Conservation (phyloP, 139 green algal species). For the Nannochloris sp. region DNA sequence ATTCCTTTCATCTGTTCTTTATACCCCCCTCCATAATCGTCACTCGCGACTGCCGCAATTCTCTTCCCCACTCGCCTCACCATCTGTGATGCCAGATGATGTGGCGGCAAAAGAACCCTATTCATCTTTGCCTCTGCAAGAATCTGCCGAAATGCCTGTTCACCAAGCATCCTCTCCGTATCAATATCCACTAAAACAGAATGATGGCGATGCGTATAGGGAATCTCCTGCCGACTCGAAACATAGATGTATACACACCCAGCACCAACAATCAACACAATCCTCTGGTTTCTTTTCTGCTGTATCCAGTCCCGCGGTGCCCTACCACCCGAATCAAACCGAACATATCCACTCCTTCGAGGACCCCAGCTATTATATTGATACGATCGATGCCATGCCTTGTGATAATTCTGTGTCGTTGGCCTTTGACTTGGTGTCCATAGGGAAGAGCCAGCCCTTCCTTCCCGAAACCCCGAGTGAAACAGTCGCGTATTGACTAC, state of each 20-base stretch:
- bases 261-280: neutral
- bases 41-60: slow-evolving; percentile 30
- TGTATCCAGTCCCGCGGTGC: no score
- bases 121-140: slow-evolving; percentile 23
- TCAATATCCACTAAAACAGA: slow-evolving; percentile 29
- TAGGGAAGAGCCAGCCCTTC: no score
- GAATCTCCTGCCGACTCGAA: slow-evolving; percentile 31
- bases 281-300: neutral
- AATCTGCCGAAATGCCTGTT: slow-evolving; percentile 37
- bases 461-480: no score
- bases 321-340: no score
- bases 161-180: slow-evolving; percentile 26
- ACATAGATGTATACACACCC: slow-evolving; percentile 21
- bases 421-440: no score
- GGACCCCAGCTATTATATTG: no score
- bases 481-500: no score
- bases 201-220: slow-evolving; percentile 42
- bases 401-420: no score
- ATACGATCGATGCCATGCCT: no score
- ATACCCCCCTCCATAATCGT: slow-evolving; percentile 45
- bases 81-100: slow-evolving; percentile 17
- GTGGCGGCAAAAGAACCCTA: slow-evolving; percentile 40
- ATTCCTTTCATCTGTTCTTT: slow-evolving; percentile 50
- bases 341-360: no score
- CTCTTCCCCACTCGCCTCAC: slow-evolving; percentile 22